A percentile compares a stretch with the other conserved stretches of the same genome.
Conservation (phyloP, 352 stramenopile genomes). For the Halophytophthora polymorphica region DNA sequence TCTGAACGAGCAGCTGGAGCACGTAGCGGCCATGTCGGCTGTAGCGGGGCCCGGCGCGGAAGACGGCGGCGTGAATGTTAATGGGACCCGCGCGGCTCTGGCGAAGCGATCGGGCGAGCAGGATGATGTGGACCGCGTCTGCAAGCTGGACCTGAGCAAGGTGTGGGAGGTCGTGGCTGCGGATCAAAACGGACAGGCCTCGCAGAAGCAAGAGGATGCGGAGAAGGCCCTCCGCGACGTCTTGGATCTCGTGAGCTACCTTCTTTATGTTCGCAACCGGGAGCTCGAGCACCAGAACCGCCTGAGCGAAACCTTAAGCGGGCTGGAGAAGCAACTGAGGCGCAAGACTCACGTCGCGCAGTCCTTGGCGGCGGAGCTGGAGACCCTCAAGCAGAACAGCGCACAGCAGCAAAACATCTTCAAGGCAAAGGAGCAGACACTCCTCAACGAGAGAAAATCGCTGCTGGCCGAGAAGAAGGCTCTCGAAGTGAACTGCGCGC, state of each 20-base stretch:
- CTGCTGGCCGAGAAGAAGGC: constrained; percentile 64
- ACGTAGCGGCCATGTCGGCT: constrained; percentile 35
- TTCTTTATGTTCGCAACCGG: constrained; percentile 53
- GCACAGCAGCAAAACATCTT: constrained; percentile 63
- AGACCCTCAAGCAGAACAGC: constrained; percentile 41
- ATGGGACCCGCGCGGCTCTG: constrained; percentile 18
- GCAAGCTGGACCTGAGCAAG: constrained; percentile 21
- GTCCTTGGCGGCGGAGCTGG: constrained; percentile 40
- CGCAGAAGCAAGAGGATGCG: constrained; percentile 18
- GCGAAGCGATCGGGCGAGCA: constrained; percentile 3
- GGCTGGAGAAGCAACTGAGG: constrained; percentile 49
- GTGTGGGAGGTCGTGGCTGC: constrained; percentile 22
- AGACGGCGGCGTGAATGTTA: constrained; percentile 10
- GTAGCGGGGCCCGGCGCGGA: constrained; percentile 2
- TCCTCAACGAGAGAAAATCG: constrained; percentile 43
- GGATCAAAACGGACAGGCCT: constrained; percentile 1
- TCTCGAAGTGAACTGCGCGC: constrained; percentile 62
- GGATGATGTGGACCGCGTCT: constrained; percentile 26
- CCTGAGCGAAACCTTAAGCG: constrained; percentile 41
- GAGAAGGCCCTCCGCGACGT: constrained; percentile 44
- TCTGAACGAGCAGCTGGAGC: constrained; percentile 66
- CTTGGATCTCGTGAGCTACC: constrained; percentile 74
- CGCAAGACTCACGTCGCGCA: constrained; percentile 48
- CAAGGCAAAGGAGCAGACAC: constrained; percentile 54
- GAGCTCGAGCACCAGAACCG: constrained; percentile 50